Percentiles rank a stretch among this genome's conserved stretches.
Conservation (phyloP, 2,329 filamentous ascomycete genomes). For the Xylaria sp. region DNA sequence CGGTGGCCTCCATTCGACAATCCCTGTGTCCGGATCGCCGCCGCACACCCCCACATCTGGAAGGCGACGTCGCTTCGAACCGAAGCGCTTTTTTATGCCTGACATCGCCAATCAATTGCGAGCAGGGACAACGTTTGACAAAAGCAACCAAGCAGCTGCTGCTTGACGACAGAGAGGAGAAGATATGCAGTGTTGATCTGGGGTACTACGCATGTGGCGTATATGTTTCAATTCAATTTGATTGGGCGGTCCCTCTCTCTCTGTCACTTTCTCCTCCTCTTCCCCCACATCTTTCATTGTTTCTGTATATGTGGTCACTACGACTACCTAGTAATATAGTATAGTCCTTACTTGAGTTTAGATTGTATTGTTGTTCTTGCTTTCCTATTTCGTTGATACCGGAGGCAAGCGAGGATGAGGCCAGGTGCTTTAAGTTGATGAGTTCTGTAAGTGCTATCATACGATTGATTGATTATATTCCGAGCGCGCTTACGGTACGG, state of each 20-base stretch:
- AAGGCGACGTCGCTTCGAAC: conserved; percentile 40
- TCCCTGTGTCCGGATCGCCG: conserved; percentile 34
- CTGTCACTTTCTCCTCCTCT: not conserved
- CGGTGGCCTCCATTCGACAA: conserved; percentile 2
- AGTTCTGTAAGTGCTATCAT: not conserved
- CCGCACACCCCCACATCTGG: conserved; percentile 31
- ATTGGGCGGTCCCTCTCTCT: conserved; percentile 8
- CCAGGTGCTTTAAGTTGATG: conserved; percentile 15
- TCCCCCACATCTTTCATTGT: not conserved
- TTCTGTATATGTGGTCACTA: not conserved
- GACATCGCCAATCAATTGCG: conserved; percentile 15
- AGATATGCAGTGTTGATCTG: conserved; percentile 35
- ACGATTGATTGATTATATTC: not conserved
- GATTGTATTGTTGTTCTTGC: not conserved
- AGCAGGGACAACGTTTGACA: not conserved
- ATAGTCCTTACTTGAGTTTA: not conserved
- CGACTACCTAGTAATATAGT: not conserved
- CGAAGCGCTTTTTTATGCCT: conserved; percentile 35
- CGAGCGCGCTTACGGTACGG: no score
- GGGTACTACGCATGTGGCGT: conserved; percentile 24
- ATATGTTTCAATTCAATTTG: conserved; percentile 4
- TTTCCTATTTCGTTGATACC: conserved; percentile 14
- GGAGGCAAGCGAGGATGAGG: not conserved
- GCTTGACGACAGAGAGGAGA: not conserved
- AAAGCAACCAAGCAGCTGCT: conserved; percentile 5